These are phyloP conservation scores for Trichosporon sp. DNA, from an alignment of 1,284 basidiomycete genomes.

Conservation along the genomic window DNA sequence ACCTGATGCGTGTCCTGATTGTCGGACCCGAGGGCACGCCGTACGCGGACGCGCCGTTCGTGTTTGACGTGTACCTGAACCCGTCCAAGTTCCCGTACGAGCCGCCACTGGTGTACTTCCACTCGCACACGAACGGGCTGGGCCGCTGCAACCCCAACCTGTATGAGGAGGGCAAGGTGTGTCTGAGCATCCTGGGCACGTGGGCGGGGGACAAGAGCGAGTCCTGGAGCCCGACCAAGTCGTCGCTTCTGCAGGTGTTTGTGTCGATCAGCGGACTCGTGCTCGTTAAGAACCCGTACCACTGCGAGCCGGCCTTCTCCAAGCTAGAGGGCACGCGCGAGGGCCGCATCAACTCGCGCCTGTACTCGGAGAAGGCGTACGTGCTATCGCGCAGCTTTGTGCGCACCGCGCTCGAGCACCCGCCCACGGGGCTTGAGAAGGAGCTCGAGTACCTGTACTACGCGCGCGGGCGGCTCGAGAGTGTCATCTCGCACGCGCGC, in stretches of 20 bases:
- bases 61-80: conserved; percentile 88
- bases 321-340: conserved; percentile 84
- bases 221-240: conserved; percentile 65
- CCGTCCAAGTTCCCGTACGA: conserved; percentile 74
- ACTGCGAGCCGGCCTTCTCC: conserved; percentile 83
- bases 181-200: conserved; percentile 82
- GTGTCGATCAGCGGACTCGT: conserved; percentile 92
- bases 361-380: conserved; percentile 72
- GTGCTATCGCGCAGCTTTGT: conserved; percentile 85
- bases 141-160: conserved; percentile 76
- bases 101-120: conserved; percentile 83
- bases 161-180: conserved; percentile 94
- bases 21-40: conserved; percentile 91
- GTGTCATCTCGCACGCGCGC: conserved; percentile 63
- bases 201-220: conserved; percentile 85
- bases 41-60: conserved; percentile 86
- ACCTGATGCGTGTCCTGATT: conserved; percentile 80
- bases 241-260: conserved; percentile 82
- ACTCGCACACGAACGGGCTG: conserved; percentile 90
- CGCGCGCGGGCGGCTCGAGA: conserved; percentile 60
- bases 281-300: conserved; percentile 88
- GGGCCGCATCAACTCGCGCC: conserved; percentile 65
- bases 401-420: conserved; percentile 72
- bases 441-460: conserved; percentile 76
- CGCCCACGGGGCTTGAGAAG: conserved; percentile 63